phyloP scores from a whole-genome alignment of 2,329 filamentous ascomycete genomes.

The Aspergillus persii region DNA sequence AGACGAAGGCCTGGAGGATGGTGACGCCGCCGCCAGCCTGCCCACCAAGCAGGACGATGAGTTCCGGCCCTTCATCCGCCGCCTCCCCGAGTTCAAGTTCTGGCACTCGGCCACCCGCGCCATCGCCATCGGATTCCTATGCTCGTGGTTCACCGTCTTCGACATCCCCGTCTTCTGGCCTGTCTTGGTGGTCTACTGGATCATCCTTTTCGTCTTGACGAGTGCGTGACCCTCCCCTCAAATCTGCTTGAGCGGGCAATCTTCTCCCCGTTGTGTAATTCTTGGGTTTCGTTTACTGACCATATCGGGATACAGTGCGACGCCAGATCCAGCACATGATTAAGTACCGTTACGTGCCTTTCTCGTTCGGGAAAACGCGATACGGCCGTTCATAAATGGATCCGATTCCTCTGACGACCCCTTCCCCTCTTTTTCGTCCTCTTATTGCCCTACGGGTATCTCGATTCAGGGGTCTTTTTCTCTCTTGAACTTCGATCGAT shows the following conservation, averaged over 20 bases:
- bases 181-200: slow-evolving; percentile 96
- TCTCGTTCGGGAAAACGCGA: slow-evolving; percentile 83
- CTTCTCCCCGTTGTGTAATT: not conserved
- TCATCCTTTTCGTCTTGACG: slow-evolving; percentile 92
- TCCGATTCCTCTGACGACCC: not conserved
- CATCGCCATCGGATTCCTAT: slow-evolving; percentile 75
- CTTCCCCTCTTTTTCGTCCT: not conserved
- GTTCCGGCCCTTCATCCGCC: slow-evolving; percentile 94
- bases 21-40: slow-evolving; percentile 68
- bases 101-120: slow-evolving; percentile 95
- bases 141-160: slow-evolving; percentile 91
- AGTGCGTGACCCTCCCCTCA: slow-evolving; percentile 61
- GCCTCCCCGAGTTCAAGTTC: slow-evolving; percentile 99
- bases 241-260: not conserved
- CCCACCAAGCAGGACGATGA: slow-evolving; percentile 97
- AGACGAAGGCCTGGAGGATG: slow-evolving; percentile 96
- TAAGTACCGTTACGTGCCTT: slow-evolving; percentile 98
- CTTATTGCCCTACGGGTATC: not conserved
- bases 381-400: slow-evolving; percentile 52
- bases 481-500: not conserved
- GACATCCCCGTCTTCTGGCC: slow-evolving; percentile 99
- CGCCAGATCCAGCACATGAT: slow-evolving; percentile 99
- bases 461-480: not conserved
- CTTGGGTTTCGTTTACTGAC: not conserved
- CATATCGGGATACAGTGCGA: slow-evolving; percentile 63